Evolutionary conservation across 139 green algal genomes (phyloP), one percentile per base, ranked within the genome.

Genomic region (Tetraselmis chui): DNA sequence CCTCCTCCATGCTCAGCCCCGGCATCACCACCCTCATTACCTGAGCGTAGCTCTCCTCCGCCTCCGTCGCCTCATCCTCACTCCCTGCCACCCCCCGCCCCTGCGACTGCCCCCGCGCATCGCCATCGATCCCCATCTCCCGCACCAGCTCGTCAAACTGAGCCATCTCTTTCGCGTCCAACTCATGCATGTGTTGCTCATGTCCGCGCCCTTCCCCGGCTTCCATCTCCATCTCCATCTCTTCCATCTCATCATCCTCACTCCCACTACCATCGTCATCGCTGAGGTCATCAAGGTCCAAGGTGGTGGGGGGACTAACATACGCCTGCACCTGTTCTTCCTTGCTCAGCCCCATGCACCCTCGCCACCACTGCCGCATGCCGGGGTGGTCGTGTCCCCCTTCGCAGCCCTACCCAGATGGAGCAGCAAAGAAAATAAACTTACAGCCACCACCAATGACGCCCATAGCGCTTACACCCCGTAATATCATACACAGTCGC

Each of bases 311-410:
- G 11, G 45, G 45, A 18, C 11, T 67, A 18, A 18, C 45, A 18
- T 67, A 90, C 18, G 82, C 29, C 45, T 84, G 59, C 26, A 76
- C 76, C 81, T 91, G 88, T 58, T 91, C 87, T 30, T 84, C 32
- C 76, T 88, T 89, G 76, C 1, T 82, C 5, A 89, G 76, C 24
- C 87, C 87, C 80, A 91, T 85, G 74, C 88, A 80, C 23, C 88
- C 88, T 1, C 88, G 83, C 88, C 88, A 92, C 32, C 59, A 87
- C 45, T 30, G 76, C 31, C 85, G 77, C 45, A 92, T 59, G 31
- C 23, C 28, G 0, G 79, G 30, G 79, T 87, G 75, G 1, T 76
- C 81, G 0, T 76, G 59, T 0, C 82, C 80, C 1, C 83, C 87
- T 26, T 85, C 80, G 23, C 29, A 28, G 24, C 83, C 79, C 59